Percentiles rank a stretch among this genome's conserved stretches.
These are phyloP conservation scores for Penicillium brevicompactum DNA, from an alignment of 2,329 filamentous ascomycete genomes.

Conservation along the genomic window DNA sequence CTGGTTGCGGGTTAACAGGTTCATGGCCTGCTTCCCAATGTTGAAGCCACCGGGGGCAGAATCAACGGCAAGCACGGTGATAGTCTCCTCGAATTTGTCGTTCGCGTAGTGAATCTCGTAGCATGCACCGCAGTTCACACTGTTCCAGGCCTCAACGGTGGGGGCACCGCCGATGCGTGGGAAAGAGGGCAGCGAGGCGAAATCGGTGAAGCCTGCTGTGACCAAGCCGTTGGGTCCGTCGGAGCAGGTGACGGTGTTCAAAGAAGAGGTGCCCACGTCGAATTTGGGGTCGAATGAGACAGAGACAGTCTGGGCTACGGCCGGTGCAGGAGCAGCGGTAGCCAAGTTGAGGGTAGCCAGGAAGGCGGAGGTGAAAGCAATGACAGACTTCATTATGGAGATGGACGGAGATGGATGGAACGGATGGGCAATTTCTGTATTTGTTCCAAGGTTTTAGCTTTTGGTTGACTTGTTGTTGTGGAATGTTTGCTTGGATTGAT, in stretches of 20 bases:
- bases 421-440: background rate
- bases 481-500: constrained; percentile 1
- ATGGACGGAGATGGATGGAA: no score
- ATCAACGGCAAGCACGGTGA: constrained; percentile 55
- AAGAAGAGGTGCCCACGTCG: constrained; percentile 59
- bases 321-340: constrained; percentile 25
- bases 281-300: constrained; percentile 75
- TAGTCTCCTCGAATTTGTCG: constrained; percentile 38
- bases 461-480: background rate
- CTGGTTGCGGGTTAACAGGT: constrained; percentile 50
- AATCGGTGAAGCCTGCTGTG: constrained; percentile 39
- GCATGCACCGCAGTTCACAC: constrained; percentile 55
- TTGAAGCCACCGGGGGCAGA: constrained; percentile 51
- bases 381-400: constrained; percentile 30
- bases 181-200: constrained; percentile 49
- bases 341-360: constrained; percentile 26
- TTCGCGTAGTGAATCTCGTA: constrained; percentile 52
- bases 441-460: background rate
- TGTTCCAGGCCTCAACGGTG: constrained; percentile 52
- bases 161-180: constrained; percentile 53
- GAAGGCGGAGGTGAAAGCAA: constrained; percentile 20
- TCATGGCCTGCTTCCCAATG: constrained; percentile 51
- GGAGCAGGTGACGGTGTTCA: constrained; percentile 55
- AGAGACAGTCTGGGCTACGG: constrained; percentile 30
- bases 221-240: constrained; percentile 39